A percentile compares a stretch with the other conserved stretches of the same genome.
Conservation (phyloP, 441 rosid species). For the Aleurites moluccanus region DNA sequence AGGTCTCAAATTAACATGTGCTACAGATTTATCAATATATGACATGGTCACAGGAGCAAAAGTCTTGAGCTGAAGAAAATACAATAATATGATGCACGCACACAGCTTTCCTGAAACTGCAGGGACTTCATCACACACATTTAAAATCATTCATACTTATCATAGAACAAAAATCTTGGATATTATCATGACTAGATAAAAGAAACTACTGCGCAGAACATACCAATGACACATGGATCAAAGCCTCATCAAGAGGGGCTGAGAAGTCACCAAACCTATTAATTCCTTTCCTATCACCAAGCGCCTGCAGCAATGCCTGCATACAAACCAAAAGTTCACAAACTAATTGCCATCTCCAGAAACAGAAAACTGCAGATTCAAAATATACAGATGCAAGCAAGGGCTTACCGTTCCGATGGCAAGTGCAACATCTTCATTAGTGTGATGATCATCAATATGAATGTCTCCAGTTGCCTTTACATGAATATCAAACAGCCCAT, state of each 20-base stretch:
- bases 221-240: conserved; percentile 89
- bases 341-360: background rate
- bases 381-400: background rate
- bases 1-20: conserved; percentile 2
- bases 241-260: conserved; percentile 94
- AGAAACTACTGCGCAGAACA: conserved; percentile 10
- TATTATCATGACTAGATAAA: background rate
- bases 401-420: conserved; percentile 75
- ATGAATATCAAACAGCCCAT: conserved; percentile 83
- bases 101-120: background rate
- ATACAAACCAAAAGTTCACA: conserved; percentile 11
- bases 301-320: conserved; percentile 82
- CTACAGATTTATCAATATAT: background rate
- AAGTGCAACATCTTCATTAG: conserved; percentile 90
- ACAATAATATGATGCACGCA: background rate
- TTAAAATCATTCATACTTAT: background rate
- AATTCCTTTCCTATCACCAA: conserved; percentile 93
- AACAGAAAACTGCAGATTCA: background rate
- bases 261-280: conserved; percentile 89
- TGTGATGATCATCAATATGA: conserved; percentile 96
- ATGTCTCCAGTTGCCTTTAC: conserved; percentile 83
- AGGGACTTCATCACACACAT: conserved; percentile 10
- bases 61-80: conserved; percentile 3
- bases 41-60: background rate
- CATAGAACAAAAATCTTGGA: background rate